phyloP scores from a whole-genome alignment of 2,329 filamentous ascomycete species.

The Catunica adiposa region DNA sequence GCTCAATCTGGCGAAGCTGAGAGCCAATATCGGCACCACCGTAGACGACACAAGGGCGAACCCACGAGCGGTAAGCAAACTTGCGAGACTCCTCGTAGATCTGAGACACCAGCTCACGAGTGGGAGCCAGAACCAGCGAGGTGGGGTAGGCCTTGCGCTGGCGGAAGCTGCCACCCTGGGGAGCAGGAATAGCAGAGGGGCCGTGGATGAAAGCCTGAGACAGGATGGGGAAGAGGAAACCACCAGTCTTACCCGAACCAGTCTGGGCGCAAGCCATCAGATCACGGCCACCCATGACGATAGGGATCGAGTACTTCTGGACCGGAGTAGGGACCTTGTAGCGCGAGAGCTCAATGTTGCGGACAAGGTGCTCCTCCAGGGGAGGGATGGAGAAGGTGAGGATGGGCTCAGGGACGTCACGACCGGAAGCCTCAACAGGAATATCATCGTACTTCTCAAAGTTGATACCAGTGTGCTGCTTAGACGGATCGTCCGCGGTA shows the following conservation, averaged over 20 bases:
- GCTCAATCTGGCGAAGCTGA: constrained; percentile 95
- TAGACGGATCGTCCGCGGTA: constrained; percentile 73
- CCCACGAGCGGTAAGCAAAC: constrained; percentile 97
- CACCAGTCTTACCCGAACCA: constrained; percentile 98
- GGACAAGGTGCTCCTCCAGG: constrained; percentile 80
- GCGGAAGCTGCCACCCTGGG: constrained; percentile 61
- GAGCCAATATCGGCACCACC: constrained; percentile 97
- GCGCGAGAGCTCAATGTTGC: constrained; percentile 83
- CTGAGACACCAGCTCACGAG: constrained; percentile 95
- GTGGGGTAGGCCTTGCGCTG: constrained; percentile 97
- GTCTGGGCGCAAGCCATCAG: constrained; percentile 99
- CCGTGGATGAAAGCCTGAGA: constrained; percentile 93
- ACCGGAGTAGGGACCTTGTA: constrained; percentile 96
- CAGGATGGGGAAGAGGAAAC: constrained; percentile 96
- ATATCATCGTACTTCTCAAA: constrained; percentile 99
- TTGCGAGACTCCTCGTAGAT: constrained; percentile 97
- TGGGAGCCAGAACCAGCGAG: constrained; percentile 86
- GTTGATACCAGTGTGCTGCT: constrained; percentile 98
- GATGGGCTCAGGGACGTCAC: constrained; percentile 83
- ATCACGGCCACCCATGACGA: constrained; percentile 94
- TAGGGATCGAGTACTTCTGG: constrained; percentile 98
- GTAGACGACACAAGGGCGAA: constrained; percentile 94
- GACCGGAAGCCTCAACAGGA: constrained; percentile 89
- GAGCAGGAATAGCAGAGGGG: constrained; percentile 52
- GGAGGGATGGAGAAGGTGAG: constrained; percentile 85